Evolutionary conservation across 202 grass and related monocot genomes (phyloP).

Genomic region (Zoysia matrella): DNA sequence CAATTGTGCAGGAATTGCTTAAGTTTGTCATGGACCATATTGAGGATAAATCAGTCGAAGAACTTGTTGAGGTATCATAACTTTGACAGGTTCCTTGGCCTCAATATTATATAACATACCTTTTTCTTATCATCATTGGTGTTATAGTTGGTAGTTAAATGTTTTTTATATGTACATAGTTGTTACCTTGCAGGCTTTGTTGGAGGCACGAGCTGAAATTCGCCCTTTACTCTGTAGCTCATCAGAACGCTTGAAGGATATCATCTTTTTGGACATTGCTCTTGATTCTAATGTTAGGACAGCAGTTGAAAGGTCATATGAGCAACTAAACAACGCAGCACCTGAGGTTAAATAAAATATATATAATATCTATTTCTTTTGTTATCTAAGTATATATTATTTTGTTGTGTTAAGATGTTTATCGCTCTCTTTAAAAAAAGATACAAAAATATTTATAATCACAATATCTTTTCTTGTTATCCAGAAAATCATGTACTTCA

Average conservation of each 20-base stretch:
- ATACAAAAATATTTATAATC: no score
- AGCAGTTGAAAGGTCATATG: slow-evolving; percentile 89
- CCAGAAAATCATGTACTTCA: slow-evolving; percentile 99
- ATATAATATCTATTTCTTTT: slow-evolving; percentile 7
- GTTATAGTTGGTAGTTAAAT: background rate
- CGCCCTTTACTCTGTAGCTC: slow-evolving; percentile 66
- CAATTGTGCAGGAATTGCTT: slow-evolving; percentile 69
- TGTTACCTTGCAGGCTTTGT: slow-evolving; percentile 63
- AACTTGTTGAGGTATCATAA: slow-evolving; percentile 77
- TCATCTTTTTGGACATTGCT: slow-evolving; percentile 98
- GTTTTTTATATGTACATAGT: slow-evolving; percentile 16
- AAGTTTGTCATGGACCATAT: slow-evolving; percentile 88
- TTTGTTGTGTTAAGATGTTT: background rate
- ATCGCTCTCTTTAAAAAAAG: background rate
- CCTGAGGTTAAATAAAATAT: slow-evolving; percentile 60
- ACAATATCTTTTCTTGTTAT: slow-evolving; percentile 15
- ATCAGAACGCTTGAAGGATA: slow-evolving; percentile 84
- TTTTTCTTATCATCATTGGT: background rate
- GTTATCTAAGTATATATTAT: background rate
- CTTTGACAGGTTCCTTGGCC: background rate
- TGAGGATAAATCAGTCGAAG: slow-evolving; percentile 80
- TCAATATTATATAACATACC: background rate
- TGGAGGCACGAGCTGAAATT: slow-evolving; percentile 90
- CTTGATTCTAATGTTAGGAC: slow-evolving; percentile 95
- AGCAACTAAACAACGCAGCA: slow-evolving; percentile 67